phyloP scores from a whole-genome alignment of 2,329 filamentous ascomycete genomes.

The Xylaria sp. region DNA sequence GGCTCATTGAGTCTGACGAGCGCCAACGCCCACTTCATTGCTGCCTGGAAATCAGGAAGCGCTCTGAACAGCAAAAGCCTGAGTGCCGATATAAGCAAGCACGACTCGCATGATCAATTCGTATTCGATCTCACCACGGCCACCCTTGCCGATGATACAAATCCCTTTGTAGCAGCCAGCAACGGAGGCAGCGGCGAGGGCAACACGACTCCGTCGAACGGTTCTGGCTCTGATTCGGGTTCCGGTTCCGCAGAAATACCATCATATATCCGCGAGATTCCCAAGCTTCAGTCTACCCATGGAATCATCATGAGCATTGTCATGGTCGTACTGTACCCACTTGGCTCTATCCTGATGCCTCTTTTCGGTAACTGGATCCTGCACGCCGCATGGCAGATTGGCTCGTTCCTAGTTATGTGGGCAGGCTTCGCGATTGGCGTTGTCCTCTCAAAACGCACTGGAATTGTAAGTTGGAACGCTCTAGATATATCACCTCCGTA shows the following conservation, averaged over 20 bases:
- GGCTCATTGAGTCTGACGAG: conserved; percentile 57
- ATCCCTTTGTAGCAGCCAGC: conserved; percentile 59
- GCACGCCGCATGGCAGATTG: conserved; percentile 67
- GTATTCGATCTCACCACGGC: conserved; percentile 62
- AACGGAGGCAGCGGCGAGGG: conserved; percentile 32
- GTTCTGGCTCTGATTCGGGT: conserved; percentile 23
- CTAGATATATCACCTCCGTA: not conserved
- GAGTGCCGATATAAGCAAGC: conserved; percentile 56
- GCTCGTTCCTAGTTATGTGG: conserved; percentile 68
- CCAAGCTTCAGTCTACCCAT: conserved; percentile 51
- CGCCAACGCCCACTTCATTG: conserved; percentile 61
- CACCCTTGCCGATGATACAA: conserved; percentile 58
- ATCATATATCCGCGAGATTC: conserved; percentile 34
- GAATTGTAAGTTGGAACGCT: conserved; percentile 41
- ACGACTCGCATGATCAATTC: conserved; percentile 59
- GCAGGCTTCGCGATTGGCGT: conserved; percentile 66
- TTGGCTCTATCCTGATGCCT: conserved; percentile 71
- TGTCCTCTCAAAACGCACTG: conserved; percentile 53
- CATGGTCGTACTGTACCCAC: conserved; percentile 68
- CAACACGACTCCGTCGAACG: conserved; percentile 24
- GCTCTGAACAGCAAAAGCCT: conserved; percentile 57
- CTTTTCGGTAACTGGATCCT: conserved; percentile 66
- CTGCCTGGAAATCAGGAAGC: conserved; percentile 62
- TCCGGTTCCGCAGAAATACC: not conserved
- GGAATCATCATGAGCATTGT: conserved; percentile 71